Base-by-base conservation (phyloP, 2,329 filamentous ascomycete species). In the Penicillium sp. region DNA sequence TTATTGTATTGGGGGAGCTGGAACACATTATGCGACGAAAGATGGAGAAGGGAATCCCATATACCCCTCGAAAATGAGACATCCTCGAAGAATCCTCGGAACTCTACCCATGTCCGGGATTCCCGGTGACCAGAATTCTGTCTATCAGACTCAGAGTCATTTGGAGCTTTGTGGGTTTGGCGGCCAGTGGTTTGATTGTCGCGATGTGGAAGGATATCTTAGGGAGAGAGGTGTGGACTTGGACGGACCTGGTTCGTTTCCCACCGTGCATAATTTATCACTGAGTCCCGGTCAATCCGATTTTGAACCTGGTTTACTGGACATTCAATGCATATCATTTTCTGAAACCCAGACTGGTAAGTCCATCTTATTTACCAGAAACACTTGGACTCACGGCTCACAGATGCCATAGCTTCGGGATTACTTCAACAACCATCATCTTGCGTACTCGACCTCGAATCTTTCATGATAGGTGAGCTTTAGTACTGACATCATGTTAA, bases 1-100 rank as follows among this genome's bases (percentile, higher is more conserved):
- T 51, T 79, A 86, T 31, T 79, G 86, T 59, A 76, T 91, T 18
- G 88, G 88, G 1, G 86, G 86, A 2, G 81, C 86, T 0, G 89
- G 89, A 0, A 87, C 84, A 0, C 88, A 87, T 65, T 89, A 85
- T 62, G 75, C 76, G 7, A 66, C 69, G 3, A 66, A 65, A n/a
- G 75, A 77, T 53, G 58, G 64, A 20, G 47, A 69, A 2, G 77
- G 76, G 0, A 73, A 71, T 31, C 66, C 63, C 26, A 63, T 67
- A 10, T 72, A 66, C 38, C 68, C 67, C 11, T 56, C 56, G 2
- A 69, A 67, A 20, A 70, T 67, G 53, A 63, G 64, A 10, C 38
- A 62, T 6, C 64, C 65, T 16, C 47, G 61, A 11, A 53, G 61
- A 18, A 52, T 64, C 8, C 46, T 67, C 8, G 56, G 60, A 1